These are phyloP conservation scores for Imleria badia DNA, from an alignment of 768 basidiomycete genomes.

Conservation along the genomic window DNA sequence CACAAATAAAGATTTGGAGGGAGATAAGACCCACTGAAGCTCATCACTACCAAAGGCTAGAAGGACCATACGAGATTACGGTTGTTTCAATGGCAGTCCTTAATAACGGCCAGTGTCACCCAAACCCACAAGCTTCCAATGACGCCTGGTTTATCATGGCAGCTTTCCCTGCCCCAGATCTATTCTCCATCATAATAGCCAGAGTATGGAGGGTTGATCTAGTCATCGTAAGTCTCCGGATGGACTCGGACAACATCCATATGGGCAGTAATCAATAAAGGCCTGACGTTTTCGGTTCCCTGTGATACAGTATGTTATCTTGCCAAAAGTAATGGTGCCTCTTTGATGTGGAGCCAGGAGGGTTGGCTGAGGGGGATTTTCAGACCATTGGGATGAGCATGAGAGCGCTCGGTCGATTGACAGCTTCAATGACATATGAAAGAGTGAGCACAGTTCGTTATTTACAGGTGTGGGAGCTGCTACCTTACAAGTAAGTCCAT, in stretches of 20 bases:
- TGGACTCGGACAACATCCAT: slow-evolving; percentile 53
- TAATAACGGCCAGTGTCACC: background rate
- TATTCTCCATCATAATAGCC: slow-evolving; percentile 45
- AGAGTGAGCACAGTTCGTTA: too few species aligned
- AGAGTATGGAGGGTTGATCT: slow-evolving; percentile 51
- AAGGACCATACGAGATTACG: slow-evolving; percentile 31
- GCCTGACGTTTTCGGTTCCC: slow-evolving; percentile 53
- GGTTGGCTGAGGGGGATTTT: too few species aligned
- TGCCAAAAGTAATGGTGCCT: too few species aligned
- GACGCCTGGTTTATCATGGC: slow-evolving; percentile 43
- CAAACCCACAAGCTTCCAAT: slow-evolving; percentile 35
- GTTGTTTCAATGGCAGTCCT: slow-evolving; percentile 29
- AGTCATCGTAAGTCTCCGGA: slow-evolving; percentile 42
- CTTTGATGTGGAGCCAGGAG: too few species aligned
- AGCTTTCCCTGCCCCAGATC: slow-evolving; percentile 49
- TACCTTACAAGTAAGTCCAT: too few species aligned
- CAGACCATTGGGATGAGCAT: too few species aligned
- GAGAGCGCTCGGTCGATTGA: too few species aligned
- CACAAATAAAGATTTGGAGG: background rate
- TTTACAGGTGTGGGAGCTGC: too few species aligned
- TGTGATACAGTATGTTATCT: too few species aligned
- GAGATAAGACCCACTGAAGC: slow-evolving; percentile 27
- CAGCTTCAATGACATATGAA: too few species aligned
- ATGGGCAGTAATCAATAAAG: slow-evolving; percentile 52
- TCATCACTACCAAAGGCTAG: slow-evolving; percentile 47